These are phyloP conservation scores for Porcisia hertigi DNA, from an alignment of 208 protist species.

Conservation along the genomic window DNA sequence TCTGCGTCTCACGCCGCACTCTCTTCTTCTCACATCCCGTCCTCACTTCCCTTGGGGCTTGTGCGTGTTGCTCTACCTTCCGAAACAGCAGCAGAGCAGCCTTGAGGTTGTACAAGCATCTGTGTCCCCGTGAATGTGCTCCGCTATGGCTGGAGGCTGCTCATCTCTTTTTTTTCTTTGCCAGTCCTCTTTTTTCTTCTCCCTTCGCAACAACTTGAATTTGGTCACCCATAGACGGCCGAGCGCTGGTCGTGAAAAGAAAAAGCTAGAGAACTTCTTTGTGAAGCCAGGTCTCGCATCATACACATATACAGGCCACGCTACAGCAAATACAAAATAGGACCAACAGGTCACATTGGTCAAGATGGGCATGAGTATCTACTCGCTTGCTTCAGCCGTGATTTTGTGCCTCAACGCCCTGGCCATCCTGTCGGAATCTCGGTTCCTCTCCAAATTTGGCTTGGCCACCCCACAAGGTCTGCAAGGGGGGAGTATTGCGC, in stretches of 20 bases:
- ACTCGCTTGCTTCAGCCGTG: conserved; percentile 49
- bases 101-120: too few relatives aligned
- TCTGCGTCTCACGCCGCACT: too few relatives aligned
- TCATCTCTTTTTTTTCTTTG: background rate
- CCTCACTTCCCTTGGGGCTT: background rate
- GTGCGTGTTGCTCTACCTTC: too few relatives aligned
- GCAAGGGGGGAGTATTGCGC: conserved; percentile 5
- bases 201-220: background rate
- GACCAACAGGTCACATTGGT: background rate
- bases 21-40: background rate
- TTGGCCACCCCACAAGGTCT: conserved; percentile 41
- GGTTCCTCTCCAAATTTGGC: conserved; percentile 77
- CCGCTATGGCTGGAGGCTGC: background rate
- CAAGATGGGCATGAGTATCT: conserved; percentile 78
- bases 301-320: background rate
- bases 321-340: background rate
- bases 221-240: background rate
- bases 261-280: background rate
- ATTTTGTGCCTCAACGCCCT: conserved; percentile 77
- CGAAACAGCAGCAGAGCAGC: too few relatives aligned
- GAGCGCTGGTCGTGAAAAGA: background rate
- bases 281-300: background rate
- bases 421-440: conserved; percentile 85
- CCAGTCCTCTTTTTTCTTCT: too few relatives aligned
- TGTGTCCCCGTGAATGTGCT: background rate